Evolutionary conservation across 345 rosid species (phyloP).

Genomic region (Leavenworthia alabamica): DNA sequence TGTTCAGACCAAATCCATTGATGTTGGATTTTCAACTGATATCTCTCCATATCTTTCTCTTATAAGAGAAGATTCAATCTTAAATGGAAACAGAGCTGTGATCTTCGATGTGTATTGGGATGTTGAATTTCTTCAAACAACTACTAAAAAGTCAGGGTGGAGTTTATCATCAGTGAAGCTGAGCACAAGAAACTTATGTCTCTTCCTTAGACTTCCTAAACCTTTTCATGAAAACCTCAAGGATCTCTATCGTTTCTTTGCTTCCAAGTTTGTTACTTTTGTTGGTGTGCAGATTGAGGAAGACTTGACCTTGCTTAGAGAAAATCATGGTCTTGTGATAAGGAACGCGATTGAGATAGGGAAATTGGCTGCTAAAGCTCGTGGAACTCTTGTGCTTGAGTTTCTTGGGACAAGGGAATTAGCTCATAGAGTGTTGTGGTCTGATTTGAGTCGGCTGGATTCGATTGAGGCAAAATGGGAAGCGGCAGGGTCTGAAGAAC

Average conservation of each 20-base stretch:
- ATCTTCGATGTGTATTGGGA: constrained; percentile 25
- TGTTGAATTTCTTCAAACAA: not conserved
- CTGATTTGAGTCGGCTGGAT: constrained; percentile 24
- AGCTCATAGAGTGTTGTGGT: constrained; percentile 26
- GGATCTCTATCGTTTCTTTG: constrained; percentile 26
- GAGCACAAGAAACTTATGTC: constrained; percentile 24
- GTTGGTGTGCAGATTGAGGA: constrained; percentile 29
- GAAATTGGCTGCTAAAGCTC: constrained; percentile 21
- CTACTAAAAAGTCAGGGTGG: constrained; percentile 10
- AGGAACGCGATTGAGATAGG: constrained; percentile 18
- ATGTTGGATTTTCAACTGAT: constrained; percentile 20
- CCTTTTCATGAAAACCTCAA: constrained; percentile 19
- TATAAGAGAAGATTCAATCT: constrained; percentile 22
- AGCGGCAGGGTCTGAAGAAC: constrained; percentile 7
- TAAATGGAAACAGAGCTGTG: constrained; percentile 13
- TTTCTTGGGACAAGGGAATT: constrained; percentile 29
- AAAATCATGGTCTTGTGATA: constrained; percentile 23
- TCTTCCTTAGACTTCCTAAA: constrained; percentile 13
- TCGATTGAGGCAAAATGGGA: constrained; percentile 30
- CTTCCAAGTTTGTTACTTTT: constrained; percentile 30
- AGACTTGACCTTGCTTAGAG: constrained; percentile 23
- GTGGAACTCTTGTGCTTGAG: constrained; percentile 22
- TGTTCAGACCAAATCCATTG: constrained; percentile 25
- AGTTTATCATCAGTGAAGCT: constrained; percentile 24
- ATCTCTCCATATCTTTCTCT: constrained; percentile 26